These are phyloP conservation scores for Globisporangium splendens DNA, from an alignment of 352 stramenopile species.

Conservation along the genomic window DNA sequence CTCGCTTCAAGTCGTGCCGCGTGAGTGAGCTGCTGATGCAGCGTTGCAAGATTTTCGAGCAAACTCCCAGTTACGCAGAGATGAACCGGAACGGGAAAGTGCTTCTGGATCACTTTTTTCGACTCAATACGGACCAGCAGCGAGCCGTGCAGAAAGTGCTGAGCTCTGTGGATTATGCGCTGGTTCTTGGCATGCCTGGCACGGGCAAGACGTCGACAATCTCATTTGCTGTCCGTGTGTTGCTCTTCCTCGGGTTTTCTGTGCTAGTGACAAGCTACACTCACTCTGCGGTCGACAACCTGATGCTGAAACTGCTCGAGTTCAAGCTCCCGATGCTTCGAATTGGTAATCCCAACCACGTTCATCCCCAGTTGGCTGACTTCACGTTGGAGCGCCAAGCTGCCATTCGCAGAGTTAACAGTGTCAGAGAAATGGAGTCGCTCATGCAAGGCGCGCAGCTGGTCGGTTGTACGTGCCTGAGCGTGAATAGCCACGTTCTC, in stretches of 20 bases:
- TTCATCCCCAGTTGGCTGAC: slow-evolving; percentile 62
- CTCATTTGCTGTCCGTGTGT: slow-evolving; percentile 89
- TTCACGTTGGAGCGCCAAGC: slow-evolving; percentile 44
- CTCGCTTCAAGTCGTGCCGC: slow-evolving; percentile 50
- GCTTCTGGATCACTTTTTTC: slow-evolving; percentile 49
- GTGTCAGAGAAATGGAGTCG: slow-evolving; percentile 42
- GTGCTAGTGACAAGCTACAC: slow-evolving; percentile 98
- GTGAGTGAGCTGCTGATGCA: slow-evolving; percentile 42
- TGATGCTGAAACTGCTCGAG: slow-evolving; percentile 92
- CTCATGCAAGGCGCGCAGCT: slow-evolving; percentile 48
- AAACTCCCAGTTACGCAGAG: slow-evolving; percentile 4
- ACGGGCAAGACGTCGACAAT: slow-evolving; percentile 97
- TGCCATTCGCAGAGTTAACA: slow-evolving; percentile 26
- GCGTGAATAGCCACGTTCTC: slow-evolving; percentile 70
- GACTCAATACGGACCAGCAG: slow-evolving; percentile 79
- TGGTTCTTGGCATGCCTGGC: slow-evolving; percentile 94
- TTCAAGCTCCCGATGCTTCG: slow-evolving; percentile 66
- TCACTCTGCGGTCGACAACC: slow-evolving; percentile 97
- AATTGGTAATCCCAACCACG: slow-evolving; percentile 66
- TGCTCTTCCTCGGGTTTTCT: slow-evolving; percentile 89
- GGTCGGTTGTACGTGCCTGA: slow-evolving; percentile 76
- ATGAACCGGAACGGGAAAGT: slow-evolving; percentile 12
- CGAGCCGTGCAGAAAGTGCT: slow-evolving; percentile 70
- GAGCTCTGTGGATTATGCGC: slow-evolving; percentile 90
- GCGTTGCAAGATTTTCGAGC: slow-evolving; percentile 17